A percentile compares a stretch with the other conserved stretches of the same genome.
Evolutionary conservation across 495 filamentous ascomycete genomes (phyloP).

Genomic region (Neurospora sp.): DNA sequence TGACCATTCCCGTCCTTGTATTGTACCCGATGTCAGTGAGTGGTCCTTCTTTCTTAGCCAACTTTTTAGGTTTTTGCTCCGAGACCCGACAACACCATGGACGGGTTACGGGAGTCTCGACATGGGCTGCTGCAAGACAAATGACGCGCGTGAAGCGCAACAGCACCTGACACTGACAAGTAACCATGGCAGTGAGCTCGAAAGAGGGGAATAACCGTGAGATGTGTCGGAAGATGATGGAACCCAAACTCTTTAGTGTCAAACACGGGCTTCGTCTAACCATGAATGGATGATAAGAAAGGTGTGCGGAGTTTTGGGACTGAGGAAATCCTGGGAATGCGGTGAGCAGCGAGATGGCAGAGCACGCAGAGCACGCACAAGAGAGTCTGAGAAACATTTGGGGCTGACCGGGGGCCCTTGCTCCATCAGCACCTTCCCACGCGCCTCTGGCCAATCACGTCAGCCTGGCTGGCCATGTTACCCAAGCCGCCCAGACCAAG

Average conservation of each 20-base stretch:
- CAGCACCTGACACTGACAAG: conserved; percentile 1
- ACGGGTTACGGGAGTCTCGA: background rate
- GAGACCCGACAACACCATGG: background rate
- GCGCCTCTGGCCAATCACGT: background rate
- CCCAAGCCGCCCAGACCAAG: background rate
- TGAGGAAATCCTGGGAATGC: background rate
- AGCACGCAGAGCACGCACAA: background rate
- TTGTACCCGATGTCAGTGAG: background rate
- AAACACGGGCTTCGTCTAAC: background rate
- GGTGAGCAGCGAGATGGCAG: background rate
- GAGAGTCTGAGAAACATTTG: background rate
- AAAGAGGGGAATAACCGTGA: background rate
- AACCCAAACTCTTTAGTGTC: background rate
- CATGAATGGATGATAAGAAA: background rate
- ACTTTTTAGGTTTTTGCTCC: background rate
- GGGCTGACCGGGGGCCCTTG: background rate
- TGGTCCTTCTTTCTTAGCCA: background rate
- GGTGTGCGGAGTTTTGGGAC: background rate
- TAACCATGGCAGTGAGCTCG: background rate
- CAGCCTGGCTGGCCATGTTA: background rate
- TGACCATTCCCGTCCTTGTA: background rate
- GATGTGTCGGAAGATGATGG: background rate
- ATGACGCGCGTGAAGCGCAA: conserved; percentile 11
- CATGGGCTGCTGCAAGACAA: background rate
- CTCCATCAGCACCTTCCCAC: background rate